Percentiles rank a stretch among this genome's conserved stretches.
Conservation (phyloP, 176 grass and related monocot species). For the Oryza punctata region DNA sequence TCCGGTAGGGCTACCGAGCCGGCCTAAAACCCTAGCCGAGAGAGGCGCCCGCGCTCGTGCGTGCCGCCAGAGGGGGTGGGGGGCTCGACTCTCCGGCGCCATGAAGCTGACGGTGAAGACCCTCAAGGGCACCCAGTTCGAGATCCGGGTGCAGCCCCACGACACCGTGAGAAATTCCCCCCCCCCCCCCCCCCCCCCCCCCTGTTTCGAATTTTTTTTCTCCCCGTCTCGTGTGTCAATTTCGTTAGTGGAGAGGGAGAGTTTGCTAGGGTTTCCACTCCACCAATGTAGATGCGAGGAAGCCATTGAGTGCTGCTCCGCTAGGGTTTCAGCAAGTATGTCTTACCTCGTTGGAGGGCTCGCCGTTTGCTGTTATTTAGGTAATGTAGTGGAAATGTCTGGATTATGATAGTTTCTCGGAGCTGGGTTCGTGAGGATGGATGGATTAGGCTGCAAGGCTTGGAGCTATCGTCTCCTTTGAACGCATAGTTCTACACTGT, state of each 20-base stretch:
- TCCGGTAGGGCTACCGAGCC: background rate
- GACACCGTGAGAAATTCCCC: constrained; percentile 63
- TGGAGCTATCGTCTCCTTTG: background rate
- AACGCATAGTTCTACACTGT: background rate
- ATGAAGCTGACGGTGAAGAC: constrained; percentile 96
- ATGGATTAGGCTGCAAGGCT: background rate
- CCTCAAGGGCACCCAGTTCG: constrained; percentile 85
- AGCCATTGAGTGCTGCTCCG: background rate
- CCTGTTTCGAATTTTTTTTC: background rate
- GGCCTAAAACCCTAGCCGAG: constrained; percentile 46
- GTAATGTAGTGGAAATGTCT: background rate
- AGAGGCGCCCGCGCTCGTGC: too few species aligned
- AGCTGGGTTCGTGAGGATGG: background rate
- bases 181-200: background rate
- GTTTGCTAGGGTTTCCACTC: constrained; percentile 9
- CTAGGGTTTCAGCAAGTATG: too few species aligned
- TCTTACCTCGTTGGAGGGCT: background rate
- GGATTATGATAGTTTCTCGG: background rate
- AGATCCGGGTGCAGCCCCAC: constrained; percentile 76
- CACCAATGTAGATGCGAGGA: background rate
- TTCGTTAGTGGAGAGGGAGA: background rate
- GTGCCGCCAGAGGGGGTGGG: too few species aligned
- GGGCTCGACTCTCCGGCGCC: background rate
- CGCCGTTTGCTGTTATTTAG: background rate
- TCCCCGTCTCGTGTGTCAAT: background rate